These are phyloP conservation scores for Suillus lakei DNA, from an alignment of 768 basidiomycete genomes.

Conservation along the genomic window DNA sequence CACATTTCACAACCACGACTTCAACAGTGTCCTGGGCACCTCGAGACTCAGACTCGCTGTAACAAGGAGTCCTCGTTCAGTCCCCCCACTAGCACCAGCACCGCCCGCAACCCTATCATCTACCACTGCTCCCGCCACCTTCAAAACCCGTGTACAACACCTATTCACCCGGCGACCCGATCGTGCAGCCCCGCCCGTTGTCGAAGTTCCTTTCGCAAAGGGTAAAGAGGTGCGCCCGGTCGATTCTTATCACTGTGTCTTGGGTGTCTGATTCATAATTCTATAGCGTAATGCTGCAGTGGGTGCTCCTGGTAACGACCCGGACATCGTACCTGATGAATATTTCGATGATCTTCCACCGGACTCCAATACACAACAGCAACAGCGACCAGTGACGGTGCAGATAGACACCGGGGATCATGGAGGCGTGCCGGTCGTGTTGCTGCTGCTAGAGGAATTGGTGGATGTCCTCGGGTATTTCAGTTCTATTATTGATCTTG, in stretches of 20 bases:
- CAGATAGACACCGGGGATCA: neutral
- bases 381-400: neutral
- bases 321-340: neutral
- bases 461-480: neutral
- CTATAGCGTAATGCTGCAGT: neutral
- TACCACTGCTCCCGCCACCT: neutral
- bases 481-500: no score
- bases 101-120: neutral
- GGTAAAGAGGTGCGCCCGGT: neutral
- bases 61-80: neutral
- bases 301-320: neutral
- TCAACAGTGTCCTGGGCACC: neutral
- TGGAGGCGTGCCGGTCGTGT: neutral
- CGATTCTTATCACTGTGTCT: neutral
- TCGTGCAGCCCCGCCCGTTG: neutral
- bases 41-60: neutral
- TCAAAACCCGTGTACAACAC: neutral
- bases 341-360: neutral
- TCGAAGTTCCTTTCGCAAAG: neutral
- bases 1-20: neutral
- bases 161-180: neutral
- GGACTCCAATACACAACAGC: neutral
- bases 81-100: neutral
- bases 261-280: neutral
- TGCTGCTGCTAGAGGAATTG: neutral